Base-by-base conservation (phyloP, 2,329 filamentous ascomycete genomes). In the Pseudogymnoascus sp. region DNA sequence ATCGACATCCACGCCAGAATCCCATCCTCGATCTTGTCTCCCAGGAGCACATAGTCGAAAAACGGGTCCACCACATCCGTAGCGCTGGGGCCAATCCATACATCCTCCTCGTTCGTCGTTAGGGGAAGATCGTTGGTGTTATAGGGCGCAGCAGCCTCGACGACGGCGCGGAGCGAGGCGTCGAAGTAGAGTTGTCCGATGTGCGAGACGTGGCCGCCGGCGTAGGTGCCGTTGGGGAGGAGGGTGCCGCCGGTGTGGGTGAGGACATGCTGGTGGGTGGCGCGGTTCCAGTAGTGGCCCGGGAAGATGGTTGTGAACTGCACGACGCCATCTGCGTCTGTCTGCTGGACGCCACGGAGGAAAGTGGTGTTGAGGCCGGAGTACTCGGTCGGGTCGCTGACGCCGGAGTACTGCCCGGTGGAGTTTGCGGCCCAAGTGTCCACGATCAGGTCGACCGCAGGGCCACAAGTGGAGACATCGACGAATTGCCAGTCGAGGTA, bases 141-240 rank as follows among this genome's bases (percentile, higher is more conserved):
- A 67, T 80, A 80, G 1, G 82, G 82, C 1, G 71, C 67, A 0
- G 73, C 75, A 10, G 70, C 71, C 62, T 83, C 80, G 59, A 84
- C 80, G 19, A 74, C 67, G 2, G 70, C 65, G 65, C 82, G 76
- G 16, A 86, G 77, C 63, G 76, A 74, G 65, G 84, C 79, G 68
- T 88, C 84, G 63, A 85, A 81, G 76, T 83, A 86, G 59, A 85
- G 72, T 69, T 86, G 82, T 5, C 82, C 82, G 33, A 85, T 78
- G 71, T 86, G 82, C 0, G 79, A 77, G 5, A 81, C 77, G 59
- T 78, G 77, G 8, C 80, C 78, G 62, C 77, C 79, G 13, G 72
- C 70, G 64, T 82, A 76, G 66, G 78, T 77, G 71, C 82, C 67
- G 50, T 74, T 74, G 1, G 60, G 19, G 21, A 70, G 44, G 3